Conservation (phyloP, 2,329 filamentous ascomycete genomes). For the Lachnellula subtilissima region DNA sequence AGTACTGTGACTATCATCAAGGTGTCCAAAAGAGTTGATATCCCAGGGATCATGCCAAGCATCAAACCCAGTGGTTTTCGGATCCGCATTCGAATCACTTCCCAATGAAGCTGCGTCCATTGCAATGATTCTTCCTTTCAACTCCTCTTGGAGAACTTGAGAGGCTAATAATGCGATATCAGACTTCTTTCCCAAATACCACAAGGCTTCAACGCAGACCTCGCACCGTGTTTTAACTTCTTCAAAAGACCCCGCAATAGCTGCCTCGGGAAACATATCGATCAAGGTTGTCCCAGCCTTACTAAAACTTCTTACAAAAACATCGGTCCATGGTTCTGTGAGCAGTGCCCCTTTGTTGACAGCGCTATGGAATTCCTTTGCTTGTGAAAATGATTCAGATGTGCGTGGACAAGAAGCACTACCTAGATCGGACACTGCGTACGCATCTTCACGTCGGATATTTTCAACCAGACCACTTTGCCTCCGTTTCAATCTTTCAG, state of each 20-base stretch:
- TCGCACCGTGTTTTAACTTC: slow-evolving; percentile 37
- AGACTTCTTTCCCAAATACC: slow-evolving; percentile 51
- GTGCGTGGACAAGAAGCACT: slow-evolving; percentile 37
- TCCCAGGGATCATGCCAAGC: too few species aligned
- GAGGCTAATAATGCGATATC: slow-evolving; percentile 44
- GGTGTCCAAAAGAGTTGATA: too few species aligned
- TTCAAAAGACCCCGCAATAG: slow-evolving; percentile 26
- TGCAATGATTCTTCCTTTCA: too few species aligned
- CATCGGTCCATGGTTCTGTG: slow-evolving; percentile 56
- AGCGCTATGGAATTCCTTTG: slow-evolving; percentile 47
- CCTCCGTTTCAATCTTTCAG: too few species aligned
- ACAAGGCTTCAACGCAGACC: slow-evolving; percentile 48
- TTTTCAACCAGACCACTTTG: slow-evolving; percentile 32
- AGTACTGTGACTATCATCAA: too few species aligned
- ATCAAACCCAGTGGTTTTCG: too few species aligned
- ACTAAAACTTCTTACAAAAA: slow-evolving; percentile 49
- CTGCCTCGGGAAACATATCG: slow-evolving; percentile 28
- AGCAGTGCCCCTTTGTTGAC: slow-evolving; percentile 51
- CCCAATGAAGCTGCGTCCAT: too few species aligned
- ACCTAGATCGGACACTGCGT: slow-evolving; percentile 45
- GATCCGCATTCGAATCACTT: too few species aligned
- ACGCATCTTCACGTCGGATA: slow-evolving; percentile 41
- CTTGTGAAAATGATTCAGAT: slow-evolving; percentile 27
- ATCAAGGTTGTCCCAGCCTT: slow-evolving; percentile 36
- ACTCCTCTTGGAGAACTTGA: too few species aligned